Percentiles rank a stretch among this genome's conserved stretches.
phyloP scores from a whole-genome alignment of 2,329 filamentous ascomycete species.

The Fusarium bactridioides region DNA sequence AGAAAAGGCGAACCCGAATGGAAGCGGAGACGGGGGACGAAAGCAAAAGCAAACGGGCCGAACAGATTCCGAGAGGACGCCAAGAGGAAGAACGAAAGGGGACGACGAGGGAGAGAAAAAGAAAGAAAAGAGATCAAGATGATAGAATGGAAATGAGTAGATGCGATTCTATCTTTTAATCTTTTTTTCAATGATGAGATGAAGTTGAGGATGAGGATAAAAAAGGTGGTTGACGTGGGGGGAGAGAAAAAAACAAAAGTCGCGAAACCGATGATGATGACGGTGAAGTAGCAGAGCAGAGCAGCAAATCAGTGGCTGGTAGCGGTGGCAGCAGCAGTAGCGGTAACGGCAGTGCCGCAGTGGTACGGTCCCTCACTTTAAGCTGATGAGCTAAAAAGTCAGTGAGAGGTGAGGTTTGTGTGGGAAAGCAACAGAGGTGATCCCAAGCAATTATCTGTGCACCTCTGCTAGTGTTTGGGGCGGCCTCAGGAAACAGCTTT shows the following conservation, averaged over 20 bases:
- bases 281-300: conserved; percentile 4
- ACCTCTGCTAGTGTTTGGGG: conserved; percentile 10
- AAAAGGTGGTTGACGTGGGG: conserved; percentile 1
- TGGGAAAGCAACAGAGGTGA: not conserved
- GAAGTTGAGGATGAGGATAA: conserved; percentile 5
- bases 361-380: conserved; percentile 3
- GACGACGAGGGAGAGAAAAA: conserved; percentile 2
- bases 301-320: conserved; percentile 1
- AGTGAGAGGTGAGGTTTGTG: not conserved
- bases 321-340: conserved; percentile 4
- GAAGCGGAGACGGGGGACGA: conserved; percentile 37
- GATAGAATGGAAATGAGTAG: conserved; percentile 1
- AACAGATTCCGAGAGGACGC: conserved; percentile 35
- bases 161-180: conserved; percentile 19
- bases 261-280: conserved; percentile 26
- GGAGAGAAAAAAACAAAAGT: conserved; percentile 5
- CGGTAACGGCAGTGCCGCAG: conserved; percentile 5
- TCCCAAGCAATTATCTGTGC: conserved; percentile 22
- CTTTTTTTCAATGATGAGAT: conserved; percentile 22
- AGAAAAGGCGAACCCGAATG: conserved; percentile 26
- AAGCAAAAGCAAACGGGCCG: conserved; percentile 37
- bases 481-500: conserved; percentile 16
- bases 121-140: not conserved
- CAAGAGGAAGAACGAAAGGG: conserved; percentile 22
- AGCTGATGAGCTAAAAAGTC: not conserved